A percentile compares a stretch with the other conserved stretches of the same genome.
phyloP scores from a whole-genome alignment of 768 basidiomycete species.

The Serendipita sp. region DNA sequence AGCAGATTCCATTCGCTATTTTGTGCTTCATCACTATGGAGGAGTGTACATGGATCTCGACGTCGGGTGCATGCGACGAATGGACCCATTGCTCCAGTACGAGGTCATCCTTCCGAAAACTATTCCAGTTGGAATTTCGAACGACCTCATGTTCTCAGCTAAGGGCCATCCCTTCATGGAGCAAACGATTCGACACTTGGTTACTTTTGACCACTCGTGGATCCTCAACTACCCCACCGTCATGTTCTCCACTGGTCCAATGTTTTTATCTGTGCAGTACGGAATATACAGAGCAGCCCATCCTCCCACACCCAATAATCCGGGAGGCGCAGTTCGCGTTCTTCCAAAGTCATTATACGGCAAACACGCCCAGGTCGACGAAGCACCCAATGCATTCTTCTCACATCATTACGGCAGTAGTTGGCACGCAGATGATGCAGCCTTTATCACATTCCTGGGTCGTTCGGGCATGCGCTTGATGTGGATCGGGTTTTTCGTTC shows the following conservation, averaged over 20 bases:
- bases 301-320: slow-evolving; percentile 32
- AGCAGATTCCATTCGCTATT: slow-evolving; percentile 95
- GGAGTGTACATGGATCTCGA: slow-evolving; percentile 95
- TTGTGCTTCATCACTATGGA: slow-evolving; percentile 87
- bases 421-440: slow-evolving; percentile 97
- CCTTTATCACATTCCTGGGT: slow-evolving; percentile 87
- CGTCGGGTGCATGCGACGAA: slow-evolving; percentile 73
- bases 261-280: slow-evolving; percentile 94
- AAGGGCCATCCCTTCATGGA: slow-evolving; percentile 77
- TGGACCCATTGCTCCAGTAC: slow-evolving; percentile 74
- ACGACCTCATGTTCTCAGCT: slow-evolving; percentile 90
- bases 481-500: slow-evolving; percentile 62
- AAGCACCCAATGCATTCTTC: slow-evolving; percentile 86
- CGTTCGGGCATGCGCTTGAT: slow-evolving; percentile 77
- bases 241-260: slow-evolving; percentile 99
- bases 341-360: slow-evolving; percentile 96
- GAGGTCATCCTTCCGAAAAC: slow-evolving; percentile 87
- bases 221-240: slow-evolving; percentile 96
- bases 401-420: slow-evolving; percentile 95
- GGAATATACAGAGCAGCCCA: slow-evolving; percentile 66
- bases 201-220: slow-evolving; percentile 86
- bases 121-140: slow-evolving; percentile 91
- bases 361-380: slow-evolving; percentile 73
- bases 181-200: slow-evolving; percentile 82
- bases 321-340: slow-evolving; percentile 66